Conservation (phyloP, 139 green algal genomes). For the Picochlorum costavermella region DNA sequence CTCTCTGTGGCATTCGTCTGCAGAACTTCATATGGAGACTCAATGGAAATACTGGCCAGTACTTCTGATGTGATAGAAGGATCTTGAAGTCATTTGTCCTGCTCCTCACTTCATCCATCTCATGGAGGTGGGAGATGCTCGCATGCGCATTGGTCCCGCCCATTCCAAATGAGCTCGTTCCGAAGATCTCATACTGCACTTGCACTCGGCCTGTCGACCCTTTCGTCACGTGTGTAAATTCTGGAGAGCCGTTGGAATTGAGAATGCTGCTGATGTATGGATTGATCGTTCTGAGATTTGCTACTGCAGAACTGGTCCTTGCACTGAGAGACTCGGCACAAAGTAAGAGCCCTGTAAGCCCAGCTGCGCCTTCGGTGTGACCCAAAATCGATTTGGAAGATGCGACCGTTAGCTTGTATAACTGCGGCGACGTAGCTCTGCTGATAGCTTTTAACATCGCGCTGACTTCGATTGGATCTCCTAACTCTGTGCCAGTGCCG, state of each 20-base stretch:
- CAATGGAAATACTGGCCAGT: no score
- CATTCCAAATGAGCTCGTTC: slow-evolving; percentile 43
- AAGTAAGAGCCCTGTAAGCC: slow-evolving; percentile 50
- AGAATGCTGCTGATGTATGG: slow-evolving; percentile 32
- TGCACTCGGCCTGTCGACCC: no score
- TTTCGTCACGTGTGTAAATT: no score
- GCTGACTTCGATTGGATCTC: slow-evolving; percentile 78
- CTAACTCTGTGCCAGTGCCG: slow-evolving; percentile 78
- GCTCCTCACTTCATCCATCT: no score
- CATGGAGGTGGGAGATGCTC: slow-evolving; percentile 9
- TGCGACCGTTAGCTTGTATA: background rate
- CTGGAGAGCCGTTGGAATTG: background rate
- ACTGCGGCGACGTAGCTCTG: slow-evolving; percentile 1
- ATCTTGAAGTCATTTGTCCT: no score
- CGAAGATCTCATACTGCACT: background rate
- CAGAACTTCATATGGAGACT: no score
- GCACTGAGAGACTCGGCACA: slow-evolving; percentile 13
- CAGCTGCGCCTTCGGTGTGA: slow-evolving; percentile 44
- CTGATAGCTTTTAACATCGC: slow-evolving; percentile 25
- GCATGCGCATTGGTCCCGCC: slow-evolving; percentile 39
- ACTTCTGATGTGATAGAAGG: no score
- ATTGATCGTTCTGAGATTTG: slow-evolving; percentile 57
- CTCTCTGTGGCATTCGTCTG: no score
- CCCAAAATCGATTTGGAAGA: slow-evolving; percentile 41
- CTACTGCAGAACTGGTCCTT: slow-evolving; percentile 11